phyloP scores from a whole-genome alignment of 768 basidiomycete genomes.

The Wakefieldia striispora region DNA sequence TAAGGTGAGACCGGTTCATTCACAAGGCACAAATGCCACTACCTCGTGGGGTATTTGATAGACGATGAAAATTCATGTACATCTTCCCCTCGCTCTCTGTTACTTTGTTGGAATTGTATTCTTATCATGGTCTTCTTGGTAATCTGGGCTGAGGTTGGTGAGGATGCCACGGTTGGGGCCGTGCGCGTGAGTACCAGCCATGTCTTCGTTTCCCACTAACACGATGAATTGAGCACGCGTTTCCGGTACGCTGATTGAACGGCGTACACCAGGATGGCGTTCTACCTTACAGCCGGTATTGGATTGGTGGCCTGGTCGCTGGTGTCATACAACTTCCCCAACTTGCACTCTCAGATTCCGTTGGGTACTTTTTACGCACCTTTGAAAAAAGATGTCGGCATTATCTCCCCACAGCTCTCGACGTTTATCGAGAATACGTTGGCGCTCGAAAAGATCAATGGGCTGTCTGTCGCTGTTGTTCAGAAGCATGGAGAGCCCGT shows the following conservation, averaged over 20 bases:
- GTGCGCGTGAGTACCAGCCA: too few relatives aligned
- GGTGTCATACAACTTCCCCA: slow-evolving; percentile 7
- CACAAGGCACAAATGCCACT: too few relatives aligned
- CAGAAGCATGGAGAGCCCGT: slow-evolving; percentile 26
- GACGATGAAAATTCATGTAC: too few relatives aligned
- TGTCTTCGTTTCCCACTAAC: too few relatives aligned
- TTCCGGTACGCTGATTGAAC: not conserved
- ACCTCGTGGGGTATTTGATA: too few relatives aligned
- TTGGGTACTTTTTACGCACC: not conserved
- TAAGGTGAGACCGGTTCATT: too few relatives aligned
- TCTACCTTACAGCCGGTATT: slow-evolving; percentile 5
- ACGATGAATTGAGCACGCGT: not conserved
- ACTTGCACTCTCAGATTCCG: slow-evolving; percentile 1
- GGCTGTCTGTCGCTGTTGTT: slow-evolving; percentile 31
- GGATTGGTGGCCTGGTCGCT: slow-evolving; percentile 13
- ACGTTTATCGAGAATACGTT: slow-evolving; percentile 18
- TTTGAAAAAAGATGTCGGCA: not conserved
- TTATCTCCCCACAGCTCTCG: slow-evolving; percentile 20
- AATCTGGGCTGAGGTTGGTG: too few relatives aligned
- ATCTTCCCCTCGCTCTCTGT: too few relatives aligned
- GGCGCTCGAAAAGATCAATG: slow-evolving; percentile 25
- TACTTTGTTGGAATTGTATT: too few relatives aligned
- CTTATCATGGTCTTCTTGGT: too few relatives aligned
- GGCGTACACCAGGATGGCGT: slow-evolving; percentile 4
- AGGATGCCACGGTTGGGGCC: too few relatives aligned